Base-by-base conservation (phyloP, 495 filamentous ascomycete genomes). In the Talaromyces stipitatus region DNA sequence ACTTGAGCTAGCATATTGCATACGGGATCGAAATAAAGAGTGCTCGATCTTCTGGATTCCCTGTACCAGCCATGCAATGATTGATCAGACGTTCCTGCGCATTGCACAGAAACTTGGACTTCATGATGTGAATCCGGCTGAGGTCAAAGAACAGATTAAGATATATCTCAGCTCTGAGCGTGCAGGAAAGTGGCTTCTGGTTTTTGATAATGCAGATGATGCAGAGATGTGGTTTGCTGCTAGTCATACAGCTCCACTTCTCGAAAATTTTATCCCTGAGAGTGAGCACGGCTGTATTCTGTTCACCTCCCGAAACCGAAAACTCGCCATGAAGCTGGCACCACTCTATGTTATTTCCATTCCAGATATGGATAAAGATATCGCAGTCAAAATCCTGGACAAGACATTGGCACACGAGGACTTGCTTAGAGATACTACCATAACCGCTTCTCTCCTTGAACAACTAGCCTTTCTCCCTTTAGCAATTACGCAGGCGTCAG, bases 271-370 rank as follows among this genome's bases (percentile, higher is more conserved):
- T 23, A 63, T 75, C 12, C 69, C 70, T 1, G 11, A 51, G 2
- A 71, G 62, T 41, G 26, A 60, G 1, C 53, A 68, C 28, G 74
- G 75, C 3, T 36, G 24, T 6, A 67, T 75, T 47, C 12, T 78
- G 0, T 75, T 77, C 20, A 77, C 74, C 45, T 71, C 14, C 64
- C n/a, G n/a, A n/a, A n/a, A n/a, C n/a, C n/a, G n/a, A n/a, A n/a
- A n/a, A n/a, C n/a, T n/a, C n/a, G n/a, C 57, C 2, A 16, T 27
- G 2, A 56, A 58, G 29, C 53, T 74, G 3, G 66, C 61, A 0
- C 12, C 36, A 0, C 28, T 20, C 0, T 23, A 69, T 9, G 46
- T 74, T 0, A 23, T 72, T 2, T 36, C 63, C 3, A 58, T 74
- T 9, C 29, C 57, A 16, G 62, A 74, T 23, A 61, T 72, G 61